Percentiles rank a stretch among this genome's conserved stretches.
phyloP scores from a whole-genome alignment of 441 rosid species.

The Breynia disticha region DNA sequence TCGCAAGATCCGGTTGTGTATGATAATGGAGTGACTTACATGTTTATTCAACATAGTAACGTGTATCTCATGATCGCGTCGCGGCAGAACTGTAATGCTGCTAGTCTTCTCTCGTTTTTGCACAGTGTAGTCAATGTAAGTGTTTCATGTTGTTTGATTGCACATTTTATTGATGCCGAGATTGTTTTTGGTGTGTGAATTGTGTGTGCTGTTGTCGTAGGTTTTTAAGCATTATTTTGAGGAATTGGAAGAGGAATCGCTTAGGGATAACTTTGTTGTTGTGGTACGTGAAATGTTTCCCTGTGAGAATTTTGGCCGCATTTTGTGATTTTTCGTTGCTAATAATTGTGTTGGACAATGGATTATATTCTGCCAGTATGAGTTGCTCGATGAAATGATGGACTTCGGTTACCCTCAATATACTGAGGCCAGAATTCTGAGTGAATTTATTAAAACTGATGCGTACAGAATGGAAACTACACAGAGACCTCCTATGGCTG shows the following conservation, averaged over 20 bases:
- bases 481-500: conserved; percentile 99
- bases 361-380: conserved; percentile 52
- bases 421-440: conserved; percentile 86
- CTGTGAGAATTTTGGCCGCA: neutral
- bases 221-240: too few species aligned
- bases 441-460: conserved; percentile 97
- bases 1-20: conserved; percentile 92
- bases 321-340: neutral
- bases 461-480: conserved; percentile 98
- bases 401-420: conserved; percentile 97
- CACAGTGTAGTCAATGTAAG: conserved; percentile 91
- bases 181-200: neutral
- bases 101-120: conserved; percentile 77
- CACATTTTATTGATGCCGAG: too few species aligned
- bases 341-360: conserved; percentile 4
- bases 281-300: neutral
- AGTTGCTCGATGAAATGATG: conserved; percentile 99
- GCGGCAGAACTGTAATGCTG: conserved; percentile 93
- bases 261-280: too few species aligned
- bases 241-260: too few species aligned
- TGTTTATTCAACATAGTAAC: conserved; percentile 88
- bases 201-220: neutral
- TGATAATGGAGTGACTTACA: conserved; percentile 85
- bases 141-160: neutral
- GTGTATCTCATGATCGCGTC: conserved; percentile 85